Evolutionary conservation across 1,284 basidiomycete species (phyloP), one percentile per base, ranked within the genome.

Genomic region (Bjerkandera adusta): DNA sequence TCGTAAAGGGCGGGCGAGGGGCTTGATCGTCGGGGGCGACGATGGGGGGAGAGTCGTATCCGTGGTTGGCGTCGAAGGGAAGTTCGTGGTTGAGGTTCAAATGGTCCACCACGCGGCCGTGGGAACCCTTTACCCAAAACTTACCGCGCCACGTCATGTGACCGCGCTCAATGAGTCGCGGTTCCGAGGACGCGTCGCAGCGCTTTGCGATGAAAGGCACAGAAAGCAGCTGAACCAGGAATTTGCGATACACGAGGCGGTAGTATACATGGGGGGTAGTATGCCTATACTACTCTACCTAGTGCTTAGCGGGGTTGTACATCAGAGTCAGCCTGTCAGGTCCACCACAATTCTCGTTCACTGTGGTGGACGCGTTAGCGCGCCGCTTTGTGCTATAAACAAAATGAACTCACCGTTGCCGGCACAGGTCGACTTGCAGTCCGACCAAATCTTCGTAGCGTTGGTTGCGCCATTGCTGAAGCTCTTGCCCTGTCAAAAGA

Each of bases 21-120:
- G 30, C 48, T 55, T 47, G 54, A 55, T 59, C 53, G 58, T 56
- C 48, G 61, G 55, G 46, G 54, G 43, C 36, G 55, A 45, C 21
- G 55, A 33, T 43, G 50, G 41, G 50, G n/a, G 37, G 32, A 43
- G 36, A 48, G 49, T 30, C 45, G 47, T 51, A 43, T 51, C 47
- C 55, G 53, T 51, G 47, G 53, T 43, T 46, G 54, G 43, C 52
- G 57, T 43, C 12, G 37, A 25, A 47, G 57, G 55, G 54, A 53
- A 55, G 51, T 54, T 53, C 50, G 54, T 50, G 42, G 54, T 62
- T 58, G 53, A 43, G 29, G 47, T 50, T 50, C 16, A 51, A 47
- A 41, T 39, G 43, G 30, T 26, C 15, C 29, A 37, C 47, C 50
- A 54, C 52, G 52, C 40, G 52, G 27, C 22, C 52, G 52, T 54